Percentiles rank a stretch among this genome's conserved stretches.
Evolutionary conservation across 306 rosid species (phyloP).

Genomic region (Leucaena leucocephala): DNA sequence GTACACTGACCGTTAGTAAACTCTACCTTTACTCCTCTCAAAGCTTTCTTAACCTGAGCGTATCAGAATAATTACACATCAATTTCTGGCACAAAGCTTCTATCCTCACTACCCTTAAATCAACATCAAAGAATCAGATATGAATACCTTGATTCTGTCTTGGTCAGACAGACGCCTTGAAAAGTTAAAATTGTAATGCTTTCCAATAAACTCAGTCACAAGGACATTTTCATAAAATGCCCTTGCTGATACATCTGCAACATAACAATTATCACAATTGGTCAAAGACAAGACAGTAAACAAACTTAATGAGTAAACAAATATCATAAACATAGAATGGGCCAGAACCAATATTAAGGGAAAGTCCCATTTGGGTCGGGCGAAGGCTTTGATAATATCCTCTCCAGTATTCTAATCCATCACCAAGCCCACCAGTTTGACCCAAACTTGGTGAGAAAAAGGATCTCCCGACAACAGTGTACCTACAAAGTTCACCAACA

Average conservation of each 20-base stretch:
- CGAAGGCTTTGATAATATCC: slow-evolving; percentile 53
- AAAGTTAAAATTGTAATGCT: slow-evolving; percentile 39
- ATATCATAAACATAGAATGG: not conserved
- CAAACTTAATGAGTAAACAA: not conserved
- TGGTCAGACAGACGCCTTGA: slow-evolving; percentile 51
- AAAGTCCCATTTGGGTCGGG: slow-evolving; percentile 55
- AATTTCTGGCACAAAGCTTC: not conserved
- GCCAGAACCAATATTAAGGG: slow-evolving; percentile 57
- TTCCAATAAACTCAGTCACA: slow-evolving; percentile 47
- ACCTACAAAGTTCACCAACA: slow-evolving; percentile 11
- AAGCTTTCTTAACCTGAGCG: slow-evolving; percentile 53
- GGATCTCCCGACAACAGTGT: slow-evolving; percentile 47
- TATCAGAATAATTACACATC: not conserved
- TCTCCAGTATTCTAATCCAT: slow-evolving; percentile 49
- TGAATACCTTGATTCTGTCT: slow-evolving; percentile 62
- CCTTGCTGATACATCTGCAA: slow-evolving; percentile 74
- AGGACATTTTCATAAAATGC: slow-evolving; percentile 62
- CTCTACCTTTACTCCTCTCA: slow-evolving; percentile 58
- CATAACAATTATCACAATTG: not conserved
- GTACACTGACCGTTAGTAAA: slow-evolving; percentile 3
- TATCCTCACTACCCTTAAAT: not conserved
- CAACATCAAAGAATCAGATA: not conserved
- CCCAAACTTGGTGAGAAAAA: slow-evolving; percentile 45
- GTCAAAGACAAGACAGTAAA: not conserved
- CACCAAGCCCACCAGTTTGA: slow-evolving; percentile 38